These are phyloP conservation scores for Clausena lansium DNA, from an alignment of 345 rosid genomes.

Conservation along the genomic window DNA sequence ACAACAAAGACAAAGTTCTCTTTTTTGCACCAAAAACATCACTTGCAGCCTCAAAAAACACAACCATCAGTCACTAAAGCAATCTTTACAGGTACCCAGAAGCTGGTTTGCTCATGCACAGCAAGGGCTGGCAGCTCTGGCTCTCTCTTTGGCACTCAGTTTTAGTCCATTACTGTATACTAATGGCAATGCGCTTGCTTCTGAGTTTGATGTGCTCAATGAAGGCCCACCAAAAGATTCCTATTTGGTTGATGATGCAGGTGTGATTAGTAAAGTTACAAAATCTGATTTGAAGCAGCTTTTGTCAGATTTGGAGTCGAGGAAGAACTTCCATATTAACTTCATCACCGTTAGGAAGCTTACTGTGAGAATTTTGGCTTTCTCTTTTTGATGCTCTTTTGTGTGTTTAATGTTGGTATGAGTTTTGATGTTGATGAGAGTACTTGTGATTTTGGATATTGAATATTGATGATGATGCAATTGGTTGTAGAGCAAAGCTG, in stretches of 20 bases:
- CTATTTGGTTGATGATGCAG: conserved; percentile 84
- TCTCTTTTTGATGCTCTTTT: background rate
- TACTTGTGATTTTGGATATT: conserved; percentile 6
- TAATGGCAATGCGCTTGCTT: conserved; percentile 60
- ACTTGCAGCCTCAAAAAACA: conserved; percentile 40
- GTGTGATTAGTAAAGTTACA: conserved; percentile 89
- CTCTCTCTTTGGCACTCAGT: conserved; percentile 74
- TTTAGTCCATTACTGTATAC: conserved; percentile 53
- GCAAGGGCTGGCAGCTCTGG: conserved; percentile 78
- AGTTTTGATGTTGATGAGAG: background rate
- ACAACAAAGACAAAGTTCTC: conserved; percentile 36
- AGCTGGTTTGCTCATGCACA: conserved; percentile 64
- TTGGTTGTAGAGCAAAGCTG: conserved; percentile 89
- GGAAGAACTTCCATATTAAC: conserved; percentile 73
- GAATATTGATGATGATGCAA: conserved; percentile 1
- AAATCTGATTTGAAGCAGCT: conserved; percentile 76
- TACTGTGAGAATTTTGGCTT: conserved; percentile 53
- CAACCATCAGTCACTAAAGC: conserved; percentile 28
- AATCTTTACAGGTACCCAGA: conserved; percentile 30
- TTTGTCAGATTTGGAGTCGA: conserved; percentile 85
- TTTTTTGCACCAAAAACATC: conserved; percentile 40
- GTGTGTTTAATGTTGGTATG: background rate
- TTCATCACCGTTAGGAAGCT: conserved; percentile 92
- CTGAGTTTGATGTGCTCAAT: conserved; percentile 83
- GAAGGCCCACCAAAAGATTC: conserved; percentile 90